These are phyloP conservation scores for Phyllosticta citribraziliensis DNA, from an alignment of 2,329 filamentous ascomycete species.

Conservation along the genomic window DNA sequence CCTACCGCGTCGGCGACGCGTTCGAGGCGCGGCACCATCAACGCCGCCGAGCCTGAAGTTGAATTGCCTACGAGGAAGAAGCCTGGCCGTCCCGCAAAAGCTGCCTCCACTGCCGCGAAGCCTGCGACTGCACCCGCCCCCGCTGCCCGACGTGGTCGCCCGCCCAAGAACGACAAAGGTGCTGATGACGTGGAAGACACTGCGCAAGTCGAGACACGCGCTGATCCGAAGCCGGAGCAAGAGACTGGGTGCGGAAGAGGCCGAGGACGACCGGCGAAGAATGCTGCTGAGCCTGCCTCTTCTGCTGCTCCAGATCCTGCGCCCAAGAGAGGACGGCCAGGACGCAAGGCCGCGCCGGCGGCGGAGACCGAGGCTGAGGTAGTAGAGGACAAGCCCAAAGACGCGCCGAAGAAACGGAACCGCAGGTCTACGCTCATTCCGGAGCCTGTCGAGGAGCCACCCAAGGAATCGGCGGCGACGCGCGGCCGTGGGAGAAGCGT, in stretches of 20 bases:
- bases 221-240: neutral
- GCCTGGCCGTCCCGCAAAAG: neutral
- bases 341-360: neutral
- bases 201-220: neutral
- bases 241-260: neutral
- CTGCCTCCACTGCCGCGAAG: neutral
- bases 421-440: neutral
- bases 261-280: neutral
- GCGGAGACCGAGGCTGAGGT: neutral
- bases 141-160: conserved; percentile 1
- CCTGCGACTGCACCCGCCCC: neutral
- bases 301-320: neutral
- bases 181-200: neutral
- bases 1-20: neutral
- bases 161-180: neutral
- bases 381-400: neutral
- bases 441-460: neutral
- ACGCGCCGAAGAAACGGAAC: neutral
- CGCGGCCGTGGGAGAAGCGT: conserved; percentile 2
- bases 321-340: neutral
- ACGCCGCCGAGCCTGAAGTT: neutral
- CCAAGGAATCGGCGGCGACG: neutral
- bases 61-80: neutral
- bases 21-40: neutral
- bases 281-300: neutral